Base-by-base conservation (phyloP, 2,329 filamentous ascomycete species). In the Chalaropsis ovoidea region DNA sequence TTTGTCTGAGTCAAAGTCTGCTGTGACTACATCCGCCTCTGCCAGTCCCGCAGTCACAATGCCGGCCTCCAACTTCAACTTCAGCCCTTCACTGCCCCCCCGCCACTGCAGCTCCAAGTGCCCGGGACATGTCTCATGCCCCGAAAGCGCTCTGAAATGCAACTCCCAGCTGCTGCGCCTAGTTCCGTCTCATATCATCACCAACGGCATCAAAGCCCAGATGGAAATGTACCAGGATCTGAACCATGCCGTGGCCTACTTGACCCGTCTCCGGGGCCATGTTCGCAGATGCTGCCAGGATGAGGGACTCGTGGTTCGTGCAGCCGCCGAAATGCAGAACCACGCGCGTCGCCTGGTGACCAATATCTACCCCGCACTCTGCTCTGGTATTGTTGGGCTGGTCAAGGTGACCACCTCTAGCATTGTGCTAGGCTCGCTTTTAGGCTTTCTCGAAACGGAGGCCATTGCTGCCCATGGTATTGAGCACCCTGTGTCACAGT, bases 21-120 rank as follows among this genome's bases (percentile, higher is more conserved):
- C 24, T 35, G 27, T n/a, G 11, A 13, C 52, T 31, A 17, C 52
- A 27, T 58, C 54, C 11, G 2, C 27, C 17, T 1, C 27, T 10
- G 10, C 15, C 15, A 47, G 8, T n/a, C 15, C 15, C 15, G 5
- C 15, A 3, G 13, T 19, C 15, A 47, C 43, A 47, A 47, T n/a
- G 15, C 4, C 43, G 35, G 54, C 13, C 54, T 3, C 27, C 24
- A 39, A n/a, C 54, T 52, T 52, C 19, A 24, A 27, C 10, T 52
- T 52, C 47, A 15, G 17, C 27, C 15, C 24, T 35, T 39, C 54
- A 52, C 15, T 52, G 35, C 3, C 43, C 54, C 17, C 27, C 6
- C 54, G 54, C 17, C 54, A 58, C 24, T n/a, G 27, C 27, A 39
- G 27, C 6, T 58, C 54, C 54, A 58, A 58, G 54, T 58, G 54